Evolutionary conservation across 78 protist species (phyloP), one percentile per base, ranked within the genome.

Genomic region (Chrysochromulina parva): DNA sequence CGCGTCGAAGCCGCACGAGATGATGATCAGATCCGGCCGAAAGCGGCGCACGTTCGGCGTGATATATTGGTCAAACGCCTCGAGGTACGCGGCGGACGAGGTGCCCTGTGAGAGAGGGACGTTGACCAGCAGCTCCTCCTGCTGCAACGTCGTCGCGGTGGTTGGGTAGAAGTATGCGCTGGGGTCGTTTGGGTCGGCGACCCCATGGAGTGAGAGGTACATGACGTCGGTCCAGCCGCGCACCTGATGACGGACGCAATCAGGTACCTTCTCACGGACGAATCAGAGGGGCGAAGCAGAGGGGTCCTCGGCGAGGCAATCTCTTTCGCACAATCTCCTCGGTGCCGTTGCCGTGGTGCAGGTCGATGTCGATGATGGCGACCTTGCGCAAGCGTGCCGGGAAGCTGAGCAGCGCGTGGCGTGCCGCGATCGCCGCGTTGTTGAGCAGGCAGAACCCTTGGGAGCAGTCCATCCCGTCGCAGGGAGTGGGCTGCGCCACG

Each of bases 291-390:
- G n/a, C n/a, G n/a, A n/a, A n/a, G n/a, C n/a, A n/a, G n/a, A n/a
- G n/a, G n/a, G n/a, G n/a, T n/a, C n/a, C n/a, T n/a, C n/a, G n/a
- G n/a, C n/a, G n/a, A n/a, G n/a, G n/a, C n/a, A n/a, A n/a, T n/a
- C n/a, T n/a, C n/a, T n/a, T n/a, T n/a, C 69, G 69, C 28, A 95
- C 26, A 0, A 96, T 90, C 67, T 94, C 96, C 86, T 96, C 96
- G 14, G 95, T 95, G 19, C 97, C 97, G 73, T 96, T 95, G 14
- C 97, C 96, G 58, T 96, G 97, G 62, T 96, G 97, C 38, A 96
- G 93, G 57, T 96, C 97, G 62, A 91, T 92, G 65, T 96, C 73
- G 73, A 96, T 38, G 52, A 96, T 90, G 38, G 96, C 96, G 55
- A 94, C 91, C 71, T 93, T 53, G 20, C 82, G 78, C 48, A 69